Evolutionary conservation across 768 basidiomycete species (phyloP).

Genomic region (Amyloporia xantha): DNA sequence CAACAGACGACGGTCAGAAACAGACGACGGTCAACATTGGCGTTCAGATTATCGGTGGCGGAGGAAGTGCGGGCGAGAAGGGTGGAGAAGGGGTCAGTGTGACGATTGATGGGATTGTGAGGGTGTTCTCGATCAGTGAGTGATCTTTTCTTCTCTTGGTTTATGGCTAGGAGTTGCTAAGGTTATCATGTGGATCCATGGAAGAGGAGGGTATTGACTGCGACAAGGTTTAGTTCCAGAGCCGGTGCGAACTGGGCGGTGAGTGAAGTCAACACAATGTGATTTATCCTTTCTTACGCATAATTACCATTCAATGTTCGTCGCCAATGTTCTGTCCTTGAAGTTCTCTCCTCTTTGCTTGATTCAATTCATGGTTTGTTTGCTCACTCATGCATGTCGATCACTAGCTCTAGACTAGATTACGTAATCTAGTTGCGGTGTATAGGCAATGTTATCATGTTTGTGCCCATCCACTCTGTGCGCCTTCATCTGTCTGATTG

Average conservation of each 20-base stretch:
- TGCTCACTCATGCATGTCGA: too few species aligned
- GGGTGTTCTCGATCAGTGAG: slow-evolving; percentile 87
- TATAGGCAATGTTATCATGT: too few species aligned
- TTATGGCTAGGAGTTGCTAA: too few species aligned
- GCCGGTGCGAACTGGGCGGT: slow-evolving; percentile 79
- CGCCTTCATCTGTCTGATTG: too few species aligned
- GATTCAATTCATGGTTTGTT: too few species aligned
- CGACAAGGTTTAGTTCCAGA: slow-evolving; percentile 84
- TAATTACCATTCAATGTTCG: not conserved
- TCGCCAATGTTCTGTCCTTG: too few species aligned
- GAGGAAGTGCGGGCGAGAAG: slow-evolving; percentile 27
- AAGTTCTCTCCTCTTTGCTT: too few species aligned
- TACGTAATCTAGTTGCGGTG: too few species aligned
- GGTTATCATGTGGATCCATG: slow-evolving; percentile 61
- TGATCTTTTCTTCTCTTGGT: slow-evolving; percentile 8
- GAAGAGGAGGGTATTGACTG: slow-evolving; percentile 80
- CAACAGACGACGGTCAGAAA: too few species aligned
- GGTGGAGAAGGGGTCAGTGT: slow-evolving; percentile 69
- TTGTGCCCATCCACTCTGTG: too few species aligned
- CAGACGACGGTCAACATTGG: slow-evolving; percentile 86
- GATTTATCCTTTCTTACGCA: not conserved
- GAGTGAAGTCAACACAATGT: too few species aligned
- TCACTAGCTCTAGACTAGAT: too few species aligned
- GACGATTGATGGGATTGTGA: slow-evolving; percentile 86
- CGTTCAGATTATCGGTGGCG: slow-evolving; percentile 69